Percentiles rank a stretch among this genome's conserved stretches.
phyloP scores from a whole-genome alignment of 75 land plant genomes.

The Cunninghamia lanceolata region DNA sequence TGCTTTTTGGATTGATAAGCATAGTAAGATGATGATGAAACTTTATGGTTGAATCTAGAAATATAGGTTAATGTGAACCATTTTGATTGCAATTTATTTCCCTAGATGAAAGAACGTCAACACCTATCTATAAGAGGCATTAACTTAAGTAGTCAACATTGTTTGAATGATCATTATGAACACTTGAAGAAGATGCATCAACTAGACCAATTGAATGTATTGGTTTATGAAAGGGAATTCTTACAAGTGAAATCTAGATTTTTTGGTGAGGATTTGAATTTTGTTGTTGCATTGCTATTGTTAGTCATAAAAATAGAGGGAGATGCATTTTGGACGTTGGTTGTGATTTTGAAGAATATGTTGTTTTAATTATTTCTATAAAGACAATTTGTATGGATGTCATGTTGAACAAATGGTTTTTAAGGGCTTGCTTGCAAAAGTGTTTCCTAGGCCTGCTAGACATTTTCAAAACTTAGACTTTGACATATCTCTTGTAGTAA shows the following conservation, averaged over 20 bases:
- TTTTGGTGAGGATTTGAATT: slow-evolving; percentile 18
- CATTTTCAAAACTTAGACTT: no score
- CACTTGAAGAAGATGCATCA: slow-evolving; percentile 8
- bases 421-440: no score
- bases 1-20: slow-evolving; percentile 24
- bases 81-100: slow-evolving; percentile 13
- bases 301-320: no score
- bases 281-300: no score
- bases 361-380: no score
- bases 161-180: slow-evolving; percentile 6
- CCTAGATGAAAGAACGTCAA: slow-evolving; percentile 46
- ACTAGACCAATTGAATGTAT: neutral
- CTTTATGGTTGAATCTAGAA: slow-evolving; percentile 28
- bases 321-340: no score
- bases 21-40: slow-evolving; percentile 25
- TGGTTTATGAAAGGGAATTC: slow-evolving; percentile 18
- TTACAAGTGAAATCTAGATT: slow-evolving; percentile 20
- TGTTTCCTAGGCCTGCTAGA: no score
- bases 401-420: no score
- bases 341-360: no score
- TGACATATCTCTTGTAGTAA: no score
- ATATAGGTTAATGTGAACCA: slow-evolving; percentile 21
- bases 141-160: neutral
- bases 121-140: slow-evolving; percentile 15
- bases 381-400: no score